Percentiles rank a stretch among this genome's conserved stretches.
Evolutionary conservation across 106 monocot genomes (phyloP).

Genomic region (Dioscorea dumetorum): DNA sequence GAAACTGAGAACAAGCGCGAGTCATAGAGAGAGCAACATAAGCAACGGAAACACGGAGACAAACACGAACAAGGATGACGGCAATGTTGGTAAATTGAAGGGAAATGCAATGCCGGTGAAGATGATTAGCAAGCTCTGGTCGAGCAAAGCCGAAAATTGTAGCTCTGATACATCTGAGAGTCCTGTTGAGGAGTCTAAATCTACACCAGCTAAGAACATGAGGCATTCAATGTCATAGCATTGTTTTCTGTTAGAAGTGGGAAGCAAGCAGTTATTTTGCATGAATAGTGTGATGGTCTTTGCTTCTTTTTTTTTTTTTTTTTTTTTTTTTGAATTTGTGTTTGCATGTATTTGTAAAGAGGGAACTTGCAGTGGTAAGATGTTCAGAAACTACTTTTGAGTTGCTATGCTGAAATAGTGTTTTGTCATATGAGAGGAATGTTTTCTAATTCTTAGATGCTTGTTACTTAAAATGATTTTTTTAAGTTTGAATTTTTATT

Average conservation of each 20-base stretch:
- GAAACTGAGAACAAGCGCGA: conserved; percentile 7
- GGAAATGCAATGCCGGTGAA: conserved; percentile 42
- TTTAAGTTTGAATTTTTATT: no score
- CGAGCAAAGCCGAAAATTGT: conserved; percentile 52
- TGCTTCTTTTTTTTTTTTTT: neutral
- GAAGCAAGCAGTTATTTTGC: neutral
- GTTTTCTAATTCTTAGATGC: no score
- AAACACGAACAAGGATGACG: conserved; percentile 13
- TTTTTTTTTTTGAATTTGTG: neutral
- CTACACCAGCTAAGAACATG: conserved; percentile 45
- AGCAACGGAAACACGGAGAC: conserved; percentile 22
- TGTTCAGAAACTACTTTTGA: no score
- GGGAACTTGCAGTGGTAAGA: neutral
- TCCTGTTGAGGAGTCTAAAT: conserved; percentile 51
- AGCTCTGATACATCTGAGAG: conserved; percentile 81
- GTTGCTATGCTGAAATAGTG: no score
- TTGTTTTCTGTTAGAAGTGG: neutral
- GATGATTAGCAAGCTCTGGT: conserved; percentile 56
- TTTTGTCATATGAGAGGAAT: no score
- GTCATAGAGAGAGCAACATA: conserved; percentile 1
- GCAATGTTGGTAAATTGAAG: conserved; percentile 32
- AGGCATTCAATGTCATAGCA: conserved; percentile 44
- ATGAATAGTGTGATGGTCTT: neutral
- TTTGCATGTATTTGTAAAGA: neutral
- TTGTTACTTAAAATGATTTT: no score